phyloP scores from a whole-genome alignment of 1,284 basidiomycete genomes.

The Phellopilus nigrolimitatus region DNA sequence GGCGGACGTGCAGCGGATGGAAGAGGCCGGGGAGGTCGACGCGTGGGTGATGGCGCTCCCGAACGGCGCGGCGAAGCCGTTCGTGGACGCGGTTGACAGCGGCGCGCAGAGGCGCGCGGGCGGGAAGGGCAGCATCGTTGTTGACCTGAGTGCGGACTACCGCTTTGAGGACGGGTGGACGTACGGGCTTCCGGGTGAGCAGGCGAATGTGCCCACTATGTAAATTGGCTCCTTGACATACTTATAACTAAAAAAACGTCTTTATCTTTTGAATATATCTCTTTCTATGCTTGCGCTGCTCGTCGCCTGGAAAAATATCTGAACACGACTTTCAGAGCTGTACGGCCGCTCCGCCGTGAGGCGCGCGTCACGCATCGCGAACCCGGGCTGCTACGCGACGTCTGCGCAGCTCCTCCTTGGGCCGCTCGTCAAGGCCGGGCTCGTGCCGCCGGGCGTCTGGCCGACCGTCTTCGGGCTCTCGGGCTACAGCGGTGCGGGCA shows the following conservation, averaged over 20 bases:
- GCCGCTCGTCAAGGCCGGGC: conserved; percentile 68
- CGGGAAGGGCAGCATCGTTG: conserved; percentile 66
- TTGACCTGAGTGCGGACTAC: conserved; percentile 95
- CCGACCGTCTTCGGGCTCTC: conserved; percentile 93
- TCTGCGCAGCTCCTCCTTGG: conserved; percentile 90
- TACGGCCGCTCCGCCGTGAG: conserved; percentile 77
- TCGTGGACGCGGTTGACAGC: conserved; percentile 90
- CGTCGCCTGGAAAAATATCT: too few species aligned
- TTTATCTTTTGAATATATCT: too few species aligned
- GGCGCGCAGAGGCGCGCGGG: conserved; percentile 53
- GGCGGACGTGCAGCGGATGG: conserved; percentile 80
- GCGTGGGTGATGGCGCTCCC: conserved; percentile 98
- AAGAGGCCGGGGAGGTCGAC: conserved; percentile 83
- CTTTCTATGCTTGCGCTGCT: too few species aligned
- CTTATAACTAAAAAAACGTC: conserved; percentile 21
- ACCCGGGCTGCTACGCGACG: conserved; percentile 97
- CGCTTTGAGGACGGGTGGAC: conserved; percentile 94
- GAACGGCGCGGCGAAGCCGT: conserved; percentile 96
- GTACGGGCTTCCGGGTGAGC: conserved; percentile 98
- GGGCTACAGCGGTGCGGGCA: conserved; percentile 94
- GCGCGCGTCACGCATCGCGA: conserved; percentile 81
- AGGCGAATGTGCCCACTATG: conserved; percentile 17
- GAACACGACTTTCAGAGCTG: too few species aligned
- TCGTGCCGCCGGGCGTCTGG: conserved; percentile 53
- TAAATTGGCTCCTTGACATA: conserved; percentile 12